Base-by-base conservation (phyloP, 371 early-diverging fungal genomes). In the Haplosporangium sp. region DNA sequence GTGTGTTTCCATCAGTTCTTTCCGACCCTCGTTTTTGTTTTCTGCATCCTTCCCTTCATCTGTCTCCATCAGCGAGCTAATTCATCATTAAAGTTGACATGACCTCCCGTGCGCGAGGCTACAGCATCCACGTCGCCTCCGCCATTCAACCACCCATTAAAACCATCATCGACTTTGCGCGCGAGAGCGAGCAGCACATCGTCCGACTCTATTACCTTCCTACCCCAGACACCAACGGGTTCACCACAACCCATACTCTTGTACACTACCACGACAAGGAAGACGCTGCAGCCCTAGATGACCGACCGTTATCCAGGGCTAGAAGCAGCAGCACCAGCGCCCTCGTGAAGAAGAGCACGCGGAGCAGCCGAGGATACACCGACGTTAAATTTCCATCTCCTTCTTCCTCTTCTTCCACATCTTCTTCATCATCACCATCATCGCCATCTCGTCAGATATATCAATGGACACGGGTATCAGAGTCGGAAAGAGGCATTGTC, bases 121-220 rank as follows among this genome's bases (percentile, higher is more conserved):
- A 18, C 41, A 37, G 36, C 46, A 61, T 18, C 45, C 43, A 23
- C 7, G 48, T 37, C n/a, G 23, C 55, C n/a, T 43, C 64, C 40
- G 43, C 48, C 43, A 72, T 79, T 9, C 79, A 79, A 38, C 79
- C 79, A 14, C 61, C 72, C 0, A 62, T 68, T 12, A 68, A 72
- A 12, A 62, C 69, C 41, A 72, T 79, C 48, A 36, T 61, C 16
- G 69, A 79, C 51, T 65, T 68, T n/a, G 79, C 73, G 3, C 54
- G 62, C 13, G 65, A 57, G 45, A 50, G 68, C 46, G 68, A 68
- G 45, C 73, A 72, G 21, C 79, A 79, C 42, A 61, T 67, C 18
- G 79, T 72, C 12, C 64, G 69, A 5, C 69, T 79, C 11, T 79
- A 68, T 51, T 72, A 72, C 58, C 66, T 79, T 9, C 79, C 79